Base-by-base conservation (phyloP, 148 eudicot genomes). In the Tetragonia tetragonoides region DNA sequence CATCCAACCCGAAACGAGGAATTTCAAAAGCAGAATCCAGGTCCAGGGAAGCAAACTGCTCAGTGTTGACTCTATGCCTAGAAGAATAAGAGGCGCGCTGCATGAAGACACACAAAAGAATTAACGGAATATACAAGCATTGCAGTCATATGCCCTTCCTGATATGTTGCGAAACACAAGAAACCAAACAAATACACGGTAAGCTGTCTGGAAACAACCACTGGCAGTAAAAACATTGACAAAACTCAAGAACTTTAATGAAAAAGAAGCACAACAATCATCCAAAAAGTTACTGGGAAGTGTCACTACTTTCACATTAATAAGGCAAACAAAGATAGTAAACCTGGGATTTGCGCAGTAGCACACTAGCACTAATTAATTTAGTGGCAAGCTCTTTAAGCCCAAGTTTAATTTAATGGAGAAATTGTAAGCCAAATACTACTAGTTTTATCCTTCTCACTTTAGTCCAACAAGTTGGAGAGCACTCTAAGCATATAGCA, bases 51-150 rank as follows among this genome's bases (percentile, higher is more conserved):
- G 88, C 80, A 49, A 81, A 81, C 1, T 84, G 87, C 77, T 89
- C 99, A 81, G 89, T 82, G 79, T 81, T 88, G 78, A 85, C 88
- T 82, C 83, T 86, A 71, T 93, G 90, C 81, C 99, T 84, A 63
- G 86, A 77, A 49, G 87, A 73, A 85, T 77, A 92, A 6, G 93
- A 78, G 53, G 80, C 81, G 12, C 91, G 90, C 97, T 93, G 91
- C 89, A 79, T 81, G 73, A 16, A 42, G 66, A 73, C 74, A 77
- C 68, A 72, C n/a, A 57, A 17, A 77, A 68, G 38, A 42, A 37
- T 72, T 49, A 77, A 66, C 18, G 61, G 73, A 69, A 17, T 17
- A 66, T 44, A 61, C 60, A 70, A 17, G 41, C 68, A 28, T 72
- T 14, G 23, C 21, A 60, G 37, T 49, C 56, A 53, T 21, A 63